phyloP scores from a whole-genome alignment of 257 asterid genomes.

The Capsicum baccatum region DNA sequence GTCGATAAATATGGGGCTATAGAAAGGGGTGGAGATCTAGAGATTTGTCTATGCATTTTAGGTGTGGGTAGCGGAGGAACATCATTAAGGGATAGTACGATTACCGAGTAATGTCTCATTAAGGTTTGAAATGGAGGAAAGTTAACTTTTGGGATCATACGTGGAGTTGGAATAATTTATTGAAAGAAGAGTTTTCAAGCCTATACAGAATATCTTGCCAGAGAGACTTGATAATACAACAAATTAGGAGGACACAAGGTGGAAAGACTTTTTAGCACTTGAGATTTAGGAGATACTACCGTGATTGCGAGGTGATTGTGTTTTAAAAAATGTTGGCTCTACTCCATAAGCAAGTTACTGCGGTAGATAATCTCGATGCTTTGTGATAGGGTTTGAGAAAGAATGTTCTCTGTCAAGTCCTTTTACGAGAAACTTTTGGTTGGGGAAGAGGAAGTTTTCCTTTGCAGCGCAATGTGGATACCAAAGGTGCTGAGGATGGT shows the following conservation, averaged over 20 bases:
- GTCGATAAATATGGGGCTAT: background rate
- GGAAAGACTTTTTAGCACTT: background rate
- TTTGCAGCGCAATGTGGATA: background rate
- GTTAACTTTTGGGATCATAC: background rate
- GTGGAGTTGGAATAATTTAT: background rate
- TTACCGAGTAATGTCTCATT: too few relatives aligned
- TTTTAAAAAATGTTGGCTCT: background rate
- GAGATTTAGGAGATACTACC: background rate
- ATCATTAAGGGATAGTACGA: too few relatives aligned
- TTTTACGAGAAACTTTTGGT: background rate
- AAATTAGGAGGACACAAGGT: background rate
- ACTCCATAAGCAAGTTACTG: background rate
- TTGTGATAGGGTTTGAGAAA: background rate
- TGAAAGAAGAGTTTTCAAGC: background rate
- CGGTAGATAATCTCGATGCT: background rate
- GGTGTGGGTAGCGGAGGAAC: too few relatives aligned
- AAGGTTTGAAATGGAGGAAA: background rate
- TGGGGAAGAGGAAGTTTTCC: background rate
- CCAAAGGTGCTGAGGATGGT: background rate
- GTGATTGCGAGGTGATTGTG: background rate
- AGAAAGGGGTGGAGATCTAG: background rate
- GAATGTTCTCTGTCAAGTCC: background rate
- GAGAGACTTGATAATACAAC: background rate
- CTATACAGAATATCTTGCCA: background rate
- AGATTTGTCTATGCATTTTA: background rate